Percentiles rank a stretch among this genome's conserved stretches.
Conservation (phyloP, 106 monocot species). For the Platanthera guangdongensis region DNA sequence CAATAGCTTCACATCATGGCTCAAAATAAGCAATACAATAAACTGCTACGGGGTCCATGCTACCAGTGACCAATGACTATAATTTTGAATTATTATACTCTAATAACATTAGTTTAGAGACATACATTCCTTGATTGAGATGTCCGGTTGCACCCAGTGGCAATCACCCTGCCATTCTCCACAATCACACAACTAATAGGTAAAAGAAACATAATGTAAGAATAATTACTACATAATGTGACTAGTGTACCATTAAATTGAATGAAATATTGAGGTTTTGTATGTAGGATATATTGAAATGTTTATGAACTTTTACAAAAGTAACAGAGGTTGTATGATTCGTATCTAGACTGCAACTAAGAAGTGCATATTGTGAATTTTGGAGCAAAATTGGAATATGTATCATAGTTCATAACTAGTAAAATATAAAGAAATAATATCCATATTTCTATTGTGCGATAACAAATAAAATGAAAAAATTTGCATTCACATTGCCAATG, state of each 20-base stretch:
- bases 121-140: conserved; percentile 55
- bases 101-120: background rate
- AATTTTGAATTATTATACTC: background rate
- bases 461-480: background rate
- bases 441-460: background rate
- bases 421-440: too few relatives aligned
- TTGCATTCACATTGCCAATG: background rate
- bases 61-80: background rate
- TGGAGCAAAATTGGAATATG: background rate
- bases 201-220: background rate
- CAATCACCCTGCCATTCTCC: conserved; percentile 46
- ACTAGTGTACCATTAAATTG: background rate
- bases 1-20: conserved; percentile 1
- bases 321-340: background rate
- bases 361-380: background rate
- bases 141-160: conserved; percentile 62
- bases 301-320: background rate
- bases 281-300: background rate
- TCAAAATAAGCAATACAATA: background rate
- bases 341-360: background rate
- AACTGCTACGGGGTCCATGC: background rate
- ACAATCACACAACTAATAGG: conserved; percentile 55
- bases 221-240: background rate
- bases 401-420: background rate
- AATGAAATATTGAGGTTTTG: background rate